Evolutionary conservation across 106 monocot genomes (phyloP), one percentile per base, ranked within the genome.

Genomic region (Dioscorea zingiberensis): DNA sequence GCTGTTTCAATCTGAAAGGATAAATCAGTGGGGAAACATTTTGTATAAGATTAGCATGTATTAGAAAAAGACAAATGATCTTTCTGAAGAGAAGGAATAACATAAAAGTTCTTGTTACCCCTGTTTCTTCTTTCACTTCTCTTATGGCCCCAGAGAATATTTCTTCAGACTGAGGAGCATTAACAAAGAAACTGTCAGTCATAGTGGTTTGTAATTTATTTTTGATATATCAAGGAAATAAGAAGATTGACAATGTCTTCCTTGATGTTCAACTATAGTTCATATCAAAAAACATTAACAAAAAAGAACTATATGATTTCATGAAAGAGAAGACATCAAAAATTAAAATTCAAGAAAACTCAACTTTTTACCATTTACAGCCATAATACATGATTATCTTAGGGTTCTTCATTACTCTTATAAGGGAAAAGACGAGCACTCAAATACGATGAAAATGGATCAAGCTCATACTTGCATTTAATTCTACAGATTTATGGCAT

Each of bases 41-140:
- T n/a, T n/a, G n/a, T n/a, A n/a, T n/a, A 63, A 1, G 7, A 45
- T 63, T 19, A 63, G 63, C 19, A 38, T 18, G 19, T 51, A 13
- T 51, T 51, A 4, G 15, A 51, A 51, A 19, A 18, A 18, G 12
- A 16, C 0, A 51, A 16, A 19, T 51, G 18, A 51, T 51, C 3
- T 19, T 0, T 51, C 51, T 28, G 27, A 28, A 14, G 29, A 15
- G 13, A 58, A 22, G 24, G 23, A 25, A 22, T 58, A 7, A 13
- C 13, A 58, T 4, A 28, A 17, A 44, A 14, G 55, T 63, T 51
- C 45, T 49, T 21, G 49, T 66, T 85, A 93, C 88, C 71, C 87
- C 84, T 56, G 87, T 93, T 85, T 93, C 87, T 82, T 93, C 84
- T 74, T 85, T 87, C 16, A 93, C 70, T 80, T 85, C 87, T 78